Evolutionary conservation across 257 asterid species (phyloP), one percentile per base, ranked within the genome.

Genomic region (Solanum sejunctum): DNA sequence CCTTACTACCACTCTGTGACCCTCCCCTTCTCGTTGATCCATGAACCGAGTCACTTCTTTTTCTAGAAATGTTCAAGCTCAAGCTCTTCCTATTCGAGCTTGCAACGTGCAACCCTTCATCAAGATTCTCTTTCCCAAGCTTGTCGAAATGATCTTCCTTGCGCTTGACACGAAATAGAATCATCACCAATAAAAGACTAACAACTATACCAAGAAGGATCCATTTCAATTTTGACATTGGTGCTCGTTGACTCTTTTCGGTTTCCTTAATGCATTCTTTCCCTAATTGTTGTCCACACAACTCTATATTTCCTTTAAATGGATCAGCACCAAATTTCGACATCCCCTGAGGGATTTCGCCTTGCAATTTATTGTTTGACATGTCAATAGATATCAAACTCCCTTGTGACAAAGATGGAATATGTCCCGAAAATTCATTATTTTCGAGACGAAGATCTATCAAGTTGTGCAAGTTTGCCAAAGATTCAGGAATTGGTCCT

Each of bases 321-420:
- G 93, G 70, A 32, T 63, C 23, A 2, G 84, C 83, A 2, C 92
- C 91, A 52, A 93, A 95, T 77, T 88, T 91, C 9, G 91, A 73
- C 93, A 92, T 84, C 82, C 18, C 70, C 61, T 67, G 64, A 20
- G 99, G 98, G 84, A 97, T 89, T 88, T 92, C 94, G 0, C 99
- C 99, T 13, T 97, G 90, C 23, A 97, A 70, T 15, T 86, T 90
- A 49, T 97, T 97, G 88, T 84, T 7, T 0, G 96, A 88, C 0
- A 97, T 9, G 84, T 93, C 86, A 13, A 94, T 13, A 0, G 20
- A 70, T 20, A 67, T 52, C 18, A 95, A 66, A 8, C 94, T 83
- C 45, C 79, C 84, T 32, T 93, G 97, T 1, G 88, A 84, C 0
- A 94, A 26, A 0, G 77, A 12, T 0, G 97, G 98, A 69, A 94